These are phyloP conservation scores for Ogataea salicorniae DNA, from an alignment of 805 yeast species.

Conservation along the genomic window DNA sequence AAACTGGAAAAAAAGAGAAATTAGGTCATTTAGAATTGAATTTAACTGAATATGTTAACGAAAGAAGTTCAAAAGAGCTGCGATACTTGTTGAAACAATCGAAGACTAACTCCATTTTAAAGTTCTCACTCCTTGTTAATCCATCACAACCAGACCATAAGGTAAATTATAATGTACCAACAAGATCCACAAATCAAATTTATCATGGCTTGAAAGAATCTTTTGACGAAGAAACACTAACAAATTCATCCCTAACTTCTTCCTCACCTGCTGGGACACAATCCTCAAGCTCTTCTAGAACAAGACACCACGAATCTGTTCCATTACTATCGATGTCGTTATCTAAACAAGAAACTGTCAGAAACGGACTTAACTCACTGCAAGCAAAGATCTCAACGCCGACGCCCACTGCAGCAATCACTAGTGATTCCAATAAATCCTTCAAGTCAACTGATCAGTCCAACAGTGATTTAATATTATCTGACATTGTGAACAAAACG, in stretches of 20 bases:
- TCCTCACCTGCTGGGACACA: neutral
- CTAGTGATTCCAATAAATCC: neutral
- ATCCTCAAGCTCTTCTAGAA: neutral
- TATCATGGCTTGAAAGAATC: constrained; percentile 23
- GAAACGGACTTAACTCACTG: neutral
- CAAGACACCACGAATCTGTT: neutral
- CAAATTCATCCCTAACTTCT: neutral
- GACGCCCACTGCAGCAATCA: neutral
- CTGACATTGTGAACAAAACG: constrained; percentile 25
- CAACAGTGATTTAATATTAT: constrained; percentile 5
- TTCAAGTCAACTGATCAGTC: neutral
- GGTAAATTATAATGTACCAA: constrained; percentile 17
- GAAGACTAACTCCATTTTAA: constrained; percentile 76
- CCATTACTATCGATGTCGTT: neutral
- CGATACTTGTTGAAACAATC: constrained; percentile 71
- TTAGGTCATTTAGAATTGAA: constrained; percentile 68
- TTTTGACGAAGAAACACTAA: constrained; percentile 6
- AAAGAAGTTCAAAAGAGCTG: constrained; percentile 45
- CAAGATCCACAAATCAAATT: constrained; percentile 14
- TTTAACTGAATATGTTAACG: constrained; percentile 64
- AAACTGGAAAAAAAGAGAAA: constrained; percentile 35
- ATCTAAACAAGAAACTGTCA: neutral
- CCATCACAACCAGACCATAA: constrained; percentile 13
- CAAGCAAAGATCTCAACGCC: neutral
- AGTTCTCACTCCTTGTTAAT: constrained; percentile 40